These are phyloP conservation scores for Penicillium sp. DNA, from an alignment of 2,329 filamentous ascomycete genomes.

Conservation along the genomic window DNA sequence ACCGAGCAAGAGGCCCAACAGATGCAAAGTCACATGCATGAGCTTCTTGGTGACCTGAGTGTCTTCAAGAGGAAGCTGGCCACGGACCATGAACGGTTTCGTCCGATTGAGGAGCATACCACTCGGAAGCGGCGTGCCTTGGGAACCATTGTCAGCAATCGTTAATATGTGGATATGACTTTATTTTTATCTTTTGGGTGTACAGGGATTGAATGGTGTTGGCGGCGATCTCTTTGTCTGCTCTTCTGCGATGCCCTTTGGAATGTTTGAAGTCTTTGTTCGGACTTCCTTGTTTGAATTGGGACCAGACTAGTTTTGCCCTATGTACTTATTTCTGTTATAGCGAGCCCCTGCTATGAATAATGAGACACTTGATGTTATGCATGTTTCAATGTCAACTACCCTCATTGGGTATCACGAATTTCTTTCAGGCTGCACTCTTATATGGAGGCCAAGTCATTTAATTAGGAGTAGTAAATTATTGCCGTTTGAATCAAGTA, in stretches of 20 bases:
- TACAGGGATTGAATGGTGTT: constrained; percentile 19
- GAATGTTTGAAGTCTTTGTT: constrained; percentile 1
- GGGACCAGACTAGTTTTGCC: constrained; percentile 4
- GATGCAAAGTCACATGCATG: constrained; percentile 81
- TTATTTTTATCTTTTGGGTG: constrained; percentile 11
- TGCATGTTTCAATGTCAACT: constrained; percentile 15
- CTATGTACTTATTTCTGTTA: constrained; percentile 15
- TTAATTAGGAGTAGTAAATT: neutral
- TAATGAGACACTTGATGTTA: constrained; percentile 24
- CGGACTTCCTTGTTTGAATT: constrained; percentile 14
- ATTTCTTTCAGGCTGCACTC: constrained; percentile 5
- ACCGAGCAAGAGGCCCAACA: constrained; percentile 54
- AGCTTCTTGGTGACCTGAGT: constrained; percentile 74
- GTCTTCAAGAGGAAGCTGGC: constrained; percentile 83
- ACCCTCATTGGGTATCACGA: constrained; percentile 2
- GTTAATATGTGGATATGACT: constrained; percentile 16
- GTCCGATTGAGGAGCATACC: constrained; percentile 26
- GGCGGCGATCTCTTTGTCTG: constrained; percentile 16
- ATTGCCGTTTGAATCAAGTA: neutral
- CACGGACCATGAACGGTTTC: constrained; percentile 62
- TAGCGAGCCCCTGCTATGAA: constrained; percentile 26
- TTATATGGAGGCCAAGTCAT: neutral
- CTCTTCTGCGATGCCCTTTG: neutral
- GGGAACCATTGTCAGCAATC: constrained; percentile 32
- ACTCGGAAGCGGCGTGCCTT: constrained; percentile 33